A percentile compares a stretch with the other conserved stretches of the same genome.
phyloP scores from a whole-genome alignment of 2,329 filamentous ascomycete genomes.

The Emmonsiellopsis sp. region DNA sequence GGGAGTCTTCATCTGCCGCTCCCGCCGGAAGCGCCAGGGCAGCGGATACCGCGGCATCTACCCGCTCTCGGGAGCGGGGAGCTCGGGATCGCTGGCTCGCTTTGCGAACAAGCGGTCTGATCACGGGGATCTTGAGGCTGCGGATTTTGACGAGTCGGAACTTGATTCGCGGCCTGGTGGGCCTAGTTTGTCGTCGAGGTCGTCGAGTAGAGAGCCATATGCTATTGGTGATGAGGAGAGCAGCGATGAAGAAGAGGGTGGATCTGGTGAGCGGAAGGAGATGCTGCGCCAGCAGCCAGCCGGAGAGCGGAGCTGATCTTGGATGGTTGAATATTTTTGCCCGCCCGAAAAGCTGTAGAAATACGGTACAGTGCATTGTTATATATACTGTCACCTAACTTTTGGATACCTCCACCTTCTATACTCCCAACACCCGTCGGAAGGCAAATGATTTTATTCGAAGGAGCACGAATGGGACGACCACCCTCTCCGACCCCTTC shows the following conservation, averaged over 20 bases:
- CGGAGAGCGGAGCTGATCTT: not conserved
- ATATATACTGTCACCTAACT: too few species aligned
- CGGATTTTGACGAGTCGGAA: conserved; percentile 52
- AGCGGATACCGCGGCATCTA: conserved; percentile 32
- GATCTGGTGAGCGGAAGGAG: not conserved
- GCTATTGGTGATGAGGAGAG: conserved; percentile 38
- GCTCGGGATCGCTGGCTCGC: conserved; percentile 30
- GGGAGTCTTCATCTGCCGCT: conserved; percentile 60
- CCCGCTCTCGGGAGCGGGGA: conserved; percentile 30
- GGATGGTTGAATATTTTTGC: not conserved
- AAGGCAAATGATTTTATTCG: not conserved
- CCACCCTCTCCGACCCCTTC: not conserved
- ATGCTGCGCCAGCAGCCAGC: not conserved
- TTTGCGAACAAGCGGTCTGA: conserved; percentile 35
- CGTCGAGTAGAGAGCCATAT: conserved; percentile 31
- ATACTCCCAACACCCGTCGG: too few species aligned
- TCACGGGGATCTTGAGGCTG: conserved; percentile 46
- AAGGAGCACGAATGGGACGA: not conserved
- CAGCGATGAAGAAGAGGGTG: conserved; percentile 22
- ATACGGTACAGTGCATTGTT: too few species aligned
- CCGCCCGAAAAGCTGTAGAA: not conserved
- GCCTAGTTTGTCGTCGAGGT: conserved; percentile 11
- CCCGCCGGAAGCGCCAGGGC: conserved; percentile 41
- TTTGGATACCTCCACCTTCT: too few species aligned
- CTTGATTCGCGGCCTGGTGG: conserved; percentile 40